A percentile compares a stretch with the other conserved stretches of the same genome.
Conservation (phyloP, 257 asterid genomes). For the Solanum appendiculatum region DNA sequence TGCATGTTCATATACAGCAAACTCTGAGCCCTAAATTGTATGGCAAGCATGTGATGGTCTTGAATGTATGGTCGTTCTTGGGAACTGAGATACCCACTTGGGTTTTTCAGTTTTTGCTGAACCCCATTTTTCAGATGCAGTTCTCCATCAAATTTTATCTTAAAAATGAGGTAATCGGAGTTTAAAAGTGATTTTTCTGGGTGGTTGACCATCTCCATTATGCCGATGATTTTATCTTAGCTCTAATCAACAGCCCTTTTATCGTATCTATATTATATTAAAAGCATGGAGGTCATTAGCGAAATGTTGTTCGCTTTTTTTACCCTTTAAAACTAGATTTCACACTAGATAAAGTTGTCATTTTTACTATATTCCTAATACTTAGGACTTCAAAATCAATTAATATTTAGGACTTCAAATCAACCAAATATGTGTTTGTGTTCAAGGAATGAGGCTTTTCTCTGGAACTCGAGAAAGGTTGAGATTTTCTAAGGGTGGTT, state of each 20-base stretch:
- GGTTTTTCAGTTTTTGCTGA: background rate
- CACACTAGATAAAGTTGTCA: background rate
- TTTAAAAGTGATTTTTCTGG: background rate
- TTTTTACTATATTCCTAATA: background rate
- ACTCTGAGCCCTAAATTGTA: constrained; percentile 3
- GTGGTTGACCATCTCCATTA: background rate
- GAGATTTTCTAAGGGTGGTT: background rate
- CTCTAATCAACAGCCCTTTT: background rate
- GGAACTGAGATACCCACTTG: background rate
- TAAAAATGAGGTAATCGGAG: background rate
- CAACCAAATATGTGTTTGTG: background rate
- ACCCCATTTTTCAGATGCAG: background rate
- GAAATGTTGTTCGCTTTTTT: background rate
- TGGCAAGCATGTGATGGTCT: background rate
- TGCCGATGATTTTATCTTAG: background rate
- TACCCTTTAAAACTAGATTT: background rate
- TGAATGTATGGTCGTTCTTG: background rate
- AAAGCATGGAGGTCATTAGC: background rate
- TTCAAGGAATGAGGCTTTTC: background rate
- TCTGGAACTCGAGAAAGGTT: background rate
- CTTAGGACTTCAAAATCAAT: background rate
- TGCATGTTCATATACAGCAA: background rate
- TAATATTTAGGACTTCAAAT: background rate
- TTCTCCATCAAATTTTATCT: background rate
- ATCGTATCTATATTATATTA: background rate